Base-by-base conservation (phyloP, 31 red algal genomes). In the Asparagopsis taxiformis region DNA sequence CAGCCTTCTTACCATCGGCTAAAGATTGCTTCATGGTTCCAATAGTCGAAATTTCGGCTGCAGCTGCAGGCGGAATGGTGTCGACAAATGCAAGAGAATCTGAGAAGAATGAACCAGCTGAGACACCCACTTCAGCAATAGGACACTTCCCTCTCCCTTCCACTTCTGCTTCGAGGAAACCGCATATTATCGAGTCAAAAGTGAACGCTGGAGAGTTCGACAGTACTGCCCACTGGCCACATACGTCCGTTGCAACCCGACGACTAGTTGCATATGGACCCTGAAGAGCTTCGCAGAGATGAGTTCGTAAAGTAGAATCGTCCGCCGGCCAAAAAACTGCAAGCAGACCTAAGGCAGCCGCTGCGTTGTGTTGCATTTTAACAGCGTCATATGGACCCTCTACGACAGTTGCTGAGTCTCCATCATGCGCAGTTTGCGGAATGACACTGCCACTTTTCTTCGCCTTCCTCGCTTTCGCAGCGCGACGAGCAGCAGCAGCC, bases 331-430 rank as follows among this genome's bases (percentile, higher is more conserved):
- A 92, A n/a, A 68, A 44, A 28, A 66, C 63, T 28, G 79, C 88
- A 1, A 92, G 31, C 15, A 36, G 69, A 13, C 87, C 87, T 37
- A 91, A 28, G 1, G 79, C 78, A 22, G 53, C 72, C 4, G 88
- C 78, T 35, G 71, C 72, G 21, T 77, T 58, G 50, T 70, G 55
- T 46, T 92, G 88, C 88, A 92, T 92, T 19, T 61, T 22, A 2
- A 80, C 70, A 49, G 56, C 79, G 39, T 92, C 88, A 59, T 72
- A 82, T 23, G 78, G 78, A 8, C 88, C 88, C 58, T 92, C 88
- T 17, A 53, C 59, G 16, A 61, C 73, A 22, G 83, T 70, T 37
- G 66, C 53, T 3, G 73, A 63, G 52, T 75, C 70, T 44, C 62
- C 70, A 57, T 75, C 81, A 59, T 85, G 70, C 51, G 46, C 51